phyloP scores from a whole-genome alignment of 2,329 filamentous ascomycete species.

The Ophioceras dolichostomum region DNA sequence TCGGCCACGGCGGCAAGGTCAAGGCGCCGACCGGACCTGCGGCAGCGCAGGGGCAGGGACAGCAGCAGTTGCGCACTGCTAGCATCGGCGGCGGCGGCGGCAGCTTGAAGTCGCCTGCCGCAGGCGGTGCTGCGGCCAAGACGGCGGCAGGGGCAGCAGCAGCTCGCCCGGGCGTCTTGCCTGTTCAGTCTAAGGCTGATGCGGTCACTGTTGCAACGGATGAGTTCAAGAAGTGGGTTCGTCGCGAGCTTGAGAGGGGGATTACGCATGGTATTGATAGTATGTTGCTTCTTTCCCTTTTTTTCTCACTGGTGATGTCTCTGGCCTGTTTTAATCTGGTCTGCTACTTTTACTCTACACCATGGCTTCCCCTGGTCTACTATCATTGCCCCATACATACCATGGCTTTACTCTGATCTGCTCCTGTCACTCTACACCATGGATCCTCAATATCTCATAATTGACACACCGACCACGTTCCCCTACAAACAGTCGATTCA shows the following conservation, averaged over 20 bases:
- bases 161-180: neutral
- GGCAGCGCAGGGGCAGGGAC: no score
- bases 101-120: constrained; percentile 26
- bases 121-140: constrained; percentile 22
- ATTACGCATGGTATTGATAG: constrained; percentile 40
- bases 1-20: constrained; percentile 85
- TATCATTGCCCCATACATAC: no score
- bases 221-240: constrained; percentile 90
- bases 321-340: neutral
- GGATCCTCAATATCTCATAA: no score
- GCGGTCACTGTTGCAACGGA: constrained; percentile 52
- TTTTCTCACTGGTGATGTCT: constrained; percentile 1
- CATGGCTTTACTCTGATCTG: no score
- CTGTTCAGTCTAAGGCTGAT: constrained; percentile 20
- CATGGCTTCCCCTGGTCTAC: neutral
- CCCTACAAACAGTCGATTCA: constrained; percentile 51
- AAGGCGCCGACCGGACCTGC: constrained; percentile 57
- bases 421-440: no score
- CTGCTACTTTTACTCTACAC: neutral
- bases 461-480: no score
- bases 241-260: constrained; percentile 65
- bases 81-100: constrained; percentile 30
- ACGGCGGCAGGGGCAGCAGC: neutral
- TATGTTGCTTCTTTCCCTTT: constrained; percentile 21
- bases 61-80: constrained; percentile 25